Base-by-base conservation (phyloP, 352 stramenopile genomes). In the Pythium brassicae region DNA sequence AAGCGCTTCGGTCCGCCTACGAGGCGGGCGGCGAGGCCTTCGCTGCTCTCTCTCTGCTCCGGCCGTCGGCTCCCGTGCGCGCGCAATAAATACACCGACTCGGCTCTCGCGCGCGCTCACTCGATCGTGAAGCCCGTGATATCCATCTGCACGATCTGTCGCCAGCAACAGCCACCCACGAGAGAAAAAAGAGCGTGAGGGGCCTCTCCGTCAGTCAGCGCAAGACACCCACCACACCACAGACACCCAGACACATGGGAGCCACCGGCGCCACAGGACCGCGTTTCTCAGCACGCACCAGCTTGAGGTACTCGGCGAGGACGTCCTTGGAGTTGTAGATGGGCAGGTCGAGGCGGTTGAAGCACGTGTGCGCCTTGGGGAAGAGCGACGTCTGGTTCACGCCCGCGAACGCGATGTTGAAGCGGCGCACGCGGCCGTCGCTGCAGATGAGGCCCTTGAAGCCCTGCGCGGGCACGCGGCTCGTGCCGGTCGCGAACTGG, bases 91-190 rank as follows among this genome's bases (percentile, higher is more conserved):
- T 55, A 55, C 32, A 14, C 32, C 32, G 9, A 7, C 32, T 37
- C 14, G 8, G 32, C 32, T 37, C 32, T 37, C 32, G 14, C 49
- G 27, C 37, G 4, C n/a, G 29, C 20, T 71, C 76, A 90, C 65
- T 92, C 83, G 59, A 89, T 88, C 23, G 78, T 91, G 69, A 99
- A 98, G 32, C 96, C 94, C 10, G 94, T 98, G 58, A 96, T 89
- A 62, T 98, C 94, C 94, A 98, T 98, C 57, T 97, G 93, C 43
- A 99, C 98, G 27, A 98, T 97, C 73, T 77, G 45, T 37, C 32
- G 32, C 32, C 32, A 37, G 32, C 32, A 27, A 55, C 14, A 32
- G 25, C 2, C 20, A 46, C 8, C 19, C 20, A 12, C 14, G 29
- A 29, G 1, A 25, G 10, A 55, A 39, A n/a, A n/a, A n/a, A n/a